Conservation (phyloP, 495 filamentous ascomycete genomes). For the Tuber calosporum region DNA sequence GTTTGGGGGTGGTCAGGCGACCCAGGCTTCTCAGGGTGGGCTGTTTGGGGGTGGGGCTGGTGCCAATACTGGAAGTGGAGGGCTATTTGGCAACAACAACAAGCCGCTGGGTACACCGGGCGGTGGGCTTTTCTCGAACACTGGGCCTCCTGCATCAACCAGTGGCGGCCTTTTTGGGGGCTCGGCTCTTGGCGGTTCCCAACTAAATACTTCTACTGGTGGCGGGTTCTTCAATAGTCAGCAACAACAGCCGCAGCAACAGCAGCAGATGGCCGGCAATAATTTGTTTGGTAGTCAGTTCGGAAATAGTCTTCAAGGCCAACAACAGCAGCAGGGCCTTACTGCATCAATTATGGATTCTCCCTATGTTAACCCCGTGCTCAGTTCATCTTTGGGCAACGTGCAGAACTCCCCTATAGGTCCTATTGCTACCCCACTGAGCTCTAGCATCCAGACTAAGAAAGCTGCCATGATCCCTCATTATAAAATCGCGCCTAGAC, state of each 20-base stretch:
- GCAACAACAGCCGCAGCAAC: conserved; percentile 48
- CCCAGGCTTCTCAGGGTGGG: conserved; percentile 47
- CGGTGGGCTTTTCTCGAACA: conserved; percentile 48
- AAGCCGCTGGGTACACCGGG: conserved; percentile 31
- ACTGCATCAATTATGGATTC: conserved; percentile 68
- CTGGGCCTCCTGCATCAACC: conserved; percentile 43
- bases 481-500: conserved; percentile 77
- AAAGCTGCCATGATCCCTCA: conserved; percentile 66
- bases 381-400: conserved; percentile 32
- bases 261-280: conserved; percentile 40
- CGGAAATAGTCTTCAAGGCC: conserved; percentile 30
- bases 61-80: conserved; percentile 46
- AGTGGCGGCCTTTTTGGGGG: conserved; percentile 59
- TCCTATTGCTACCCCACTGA: conserved; percentile 52
- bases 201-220: conserved; percentile 45
- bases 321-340: conserved; percentile 46
- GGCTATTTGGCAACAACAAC: conserved; percentile 49
- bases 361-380: conserved; percentile 76
- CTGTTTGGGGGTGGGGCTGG: conserved; percentile 57
- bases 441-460: conserved; percentile 63
- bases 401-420: conserved; percentile 29
- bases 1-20: conserved; percentile 47
- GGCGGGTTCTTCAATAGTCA: conserved; percentile 44
- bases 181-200: conserved; percentile 39
- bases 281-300: conserved; percentile 31